phyloP scores from a whole-genome alignment of 495 filamentous ascomycete species.

The Corynascus novoguineensis region DNA sequence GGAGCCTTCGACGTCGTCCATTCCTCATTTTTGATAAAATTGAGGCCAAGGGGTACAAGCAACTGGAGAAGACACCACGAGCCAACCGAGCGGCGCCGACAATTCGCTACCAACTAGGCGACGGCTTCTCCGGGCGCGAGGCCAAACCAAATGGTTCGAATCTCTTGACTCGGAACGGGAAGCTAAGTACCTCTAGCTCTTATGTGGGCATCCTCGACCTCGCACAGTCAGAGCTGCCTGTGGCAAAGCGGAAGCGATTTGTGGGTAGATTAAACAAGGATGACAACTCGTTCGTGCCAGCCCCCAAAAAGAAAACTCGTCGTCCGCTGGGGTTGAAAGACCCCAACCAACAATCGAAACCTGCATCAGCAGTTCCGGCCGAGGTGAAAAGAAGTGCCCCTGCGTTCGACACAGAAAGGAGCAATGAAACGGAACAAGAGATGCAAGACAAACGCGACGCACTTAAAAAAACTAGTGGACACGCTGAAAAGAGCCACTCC shows the following conservation, averaged over 20 bases:
- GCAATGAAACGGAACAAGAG: not conserved
- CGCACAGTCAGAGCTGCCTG: constrained; percentile 12
- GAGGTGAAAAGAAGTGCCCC: not conserved
- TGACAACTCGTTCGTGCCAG: constrained; percentile 12
- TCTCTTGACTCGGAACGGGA: constrained; percentile 10
- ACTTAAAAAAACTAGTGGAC: not conserved
- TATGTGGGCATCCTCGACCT: constrained; percentile 17
- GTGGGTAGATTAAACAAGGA: not conserved
- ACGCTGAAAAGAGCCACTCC: not conserved
- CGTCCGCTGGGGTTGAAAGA: not conserved
- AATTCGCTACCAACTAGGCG: constrained; percentile 12
- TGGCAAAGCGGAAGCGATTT: not conserved
- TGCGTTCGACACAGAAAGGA: not conserved
- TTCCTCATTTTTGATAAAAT: constrained; percentile 22
- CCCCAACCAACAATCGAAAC: not conserved
- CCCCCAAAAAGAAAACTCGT: constrained; percentile 8
- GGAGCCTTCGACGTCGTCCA: constrained; percentile 16
- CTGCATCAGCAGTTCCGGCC: not conserved
- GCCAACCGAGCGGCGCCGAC: not conserved
- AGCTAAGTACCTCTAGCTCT: not conserved
- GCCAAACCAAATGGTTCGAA: constrained; percentile 19
- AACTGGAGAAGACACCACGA: constrained; percentile 4
- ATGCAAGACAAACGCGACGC: no score
- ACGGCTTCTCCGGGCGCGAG: constrained; percentile 25
- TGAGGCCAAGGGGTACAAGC: constrained; percentile 17